Percentiles rank a stretch among this genome's conserved stretches.
phyloP scores from a whole-genome alignment of 768 basidiomycete species.

The Pleurotus ostreatus region DNA sequence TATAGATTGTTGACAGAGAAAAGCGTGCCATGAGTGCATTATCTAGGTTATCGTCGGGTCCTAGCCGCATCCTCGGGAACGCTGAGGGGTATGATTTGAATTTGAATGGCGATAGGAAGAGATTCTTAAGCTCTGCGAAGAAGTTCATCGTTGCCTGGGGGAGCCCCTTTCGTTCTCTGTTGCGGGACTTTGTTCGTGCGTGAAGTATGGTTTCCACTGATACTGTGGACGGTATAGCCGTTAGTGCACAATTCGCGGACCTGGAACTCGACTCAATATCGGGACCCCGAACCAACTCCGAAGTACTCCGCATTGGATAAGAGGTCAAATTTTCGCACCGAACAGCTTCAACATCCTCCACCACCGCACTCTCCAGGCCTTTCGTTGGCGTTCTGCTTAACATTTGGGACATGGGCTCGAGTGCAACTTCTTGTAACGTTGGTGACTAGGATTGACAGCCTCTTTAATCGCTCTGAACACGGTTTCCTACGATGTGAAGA shows the following conservation, averaged over 20 bases:
- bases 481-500: slow-evolving; percentile 64
- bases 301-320: slow-evolving; percentile 14
- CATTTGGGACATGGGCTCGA: slow-evolving; percentile 40
- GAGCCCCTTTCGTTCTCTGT: background rate
- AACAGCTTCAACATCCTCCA: slow-evolving; percentile 31
- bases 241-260: slow-evolving; percentile 3
- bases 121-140: slow-evolving; percentile 25
- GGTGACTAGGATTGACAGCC: slow-evolving; percentile 58
- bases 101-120: slow-evolving; percentile 17
- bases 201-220: background rate
- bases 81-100: slow-evolving; percentile 28
- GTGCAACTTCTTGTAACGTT: slow-evolving; percentile 26
- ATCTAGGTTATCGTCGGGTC: slow-evolving; percentile 38
- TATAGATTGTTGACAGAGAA: too few relatives aligned
- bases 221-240: background rate
- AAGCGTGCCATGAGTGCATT: slow-evolving; percentile 67
- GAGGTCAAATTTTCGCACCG: slow-evolving; percentile 14
- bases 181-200: too few relatives aligned
- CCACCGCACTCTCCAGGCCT: slow-evolving; percentile 42
- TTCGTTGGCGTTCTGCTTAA: slow-evolving; percentile 60
- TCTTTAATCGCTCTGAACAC: slow-evolving; percentile 85
- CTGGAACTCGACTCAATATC: background rate
- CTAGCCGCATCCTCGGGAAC: slow-evolving; percentile 57
- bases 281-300: slow-evolving; percentile 20
- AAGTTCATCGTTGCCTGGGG: slow-evolving; percentile 11